phyloP scores from a whole-genome alignment of 352 stramenopile species.

The Phytophthora podocarpi region DNA sequence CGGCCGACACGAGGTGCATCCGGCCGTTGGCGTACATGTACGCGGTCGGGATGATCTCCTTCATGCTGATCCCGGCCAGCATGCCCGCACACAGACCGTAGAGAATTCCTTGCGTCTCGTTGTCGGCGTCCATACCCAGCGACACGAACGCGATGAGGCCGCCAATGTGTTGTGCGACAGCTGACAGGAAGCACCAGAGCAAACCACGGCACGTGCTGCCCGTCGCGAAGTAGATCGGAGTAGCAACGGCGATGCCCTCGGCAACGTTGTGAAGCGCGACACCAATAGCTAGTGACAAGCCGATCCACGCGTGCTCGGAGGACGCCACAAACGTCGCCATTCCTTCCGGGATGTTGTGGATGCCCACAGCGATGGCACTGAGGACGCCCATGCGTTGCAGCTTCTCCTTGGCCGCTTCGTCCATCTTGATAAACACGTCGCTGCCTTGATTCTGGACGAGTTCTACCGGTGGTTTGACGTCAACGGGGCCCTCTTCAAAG shows the following conservation, averaged over 20 bases:
- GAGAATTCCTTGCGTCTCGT: conserved; percentile 80
- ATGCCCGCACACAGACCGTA: conserved; percentile 95
- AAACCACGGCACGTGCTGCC: conserved; percentile 94
- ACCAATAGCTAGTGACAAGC: conserved; percentile 89
- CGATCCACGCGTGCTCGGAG: conserved; percentile 88
- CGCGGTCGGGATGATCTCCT: conserved; percentile 93
- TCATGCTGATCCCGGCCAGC: conserved; percentile 92
- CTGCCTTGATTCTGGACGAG: conserved; percentile 51
- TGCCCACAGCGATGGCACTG: conserved; percentile 92
- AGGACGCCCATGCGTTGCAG: conserved; percentile 90
- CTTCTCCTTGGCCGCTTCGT: conserved; percentile 47
- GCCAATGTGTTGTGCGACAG: conserved; percentile 91
- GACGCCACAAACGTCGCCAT: conserved; percentile 95
- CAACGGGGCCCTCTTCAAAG: conserved; percentile 42
- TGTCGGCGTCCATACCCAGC: conserved; percentile 79
- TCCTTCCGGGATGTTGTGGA: conserved; percentile 98
- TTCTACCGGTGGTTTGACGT: conserved; percentile 59
- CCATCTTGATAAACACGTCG: conserved; percentile 47
- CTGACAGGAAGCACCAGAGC: conserved; percentile 92
- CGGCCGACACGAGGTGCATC: conserved; percentile 84
- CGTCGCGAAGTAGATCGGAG: conserved; percentile 98
- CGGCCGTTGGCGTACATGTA: conserved; percentile 90
- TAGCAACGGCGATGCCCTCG: conserved; percentile 94
- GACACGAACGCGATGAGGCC: conserved; percentile 88
- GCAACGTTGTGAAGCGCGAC: conserved; percentile 97